Conservation (phyloP, 306 rosid species). For the Glycine tomentella region DNA sequence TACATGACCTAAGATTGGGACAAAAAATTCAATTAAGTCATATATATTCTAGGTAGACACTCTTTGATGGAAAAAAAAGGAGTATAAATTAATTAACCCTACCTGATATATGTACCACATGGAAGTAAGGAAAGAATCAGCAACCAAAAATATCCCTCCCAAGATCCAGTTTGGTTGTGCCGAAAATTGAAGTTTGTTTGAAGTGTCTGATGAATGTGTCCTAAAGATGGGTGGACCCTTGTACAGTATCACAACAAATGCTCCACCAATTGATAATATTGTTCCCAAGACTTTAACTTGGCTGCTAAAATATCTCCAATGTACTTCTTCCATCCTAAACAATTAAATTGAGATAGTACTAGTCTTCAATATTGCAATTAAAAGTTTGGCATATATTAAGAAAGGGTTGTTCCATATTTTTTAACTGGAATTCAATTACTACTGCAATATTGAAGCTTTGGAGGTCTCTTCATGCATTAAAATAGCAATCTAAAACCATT, state of each 20-base stretch:
- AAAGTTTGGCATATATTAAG: not conserved
- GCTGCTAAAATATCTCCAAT: constrained; percentile 52
- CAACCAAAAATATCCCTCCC: constrained; percentile 51
- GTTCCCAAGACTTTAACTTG: constrained; percentile 59
- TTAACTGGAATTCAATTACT: too few relatives aligned
- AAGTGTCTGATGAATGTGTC: not conserved
- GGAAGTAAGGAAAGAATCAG: constrained; percentile 41
- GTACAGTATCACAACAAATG: constrained; percentile 30
- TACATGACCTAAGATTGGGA: too few relatives aligned
- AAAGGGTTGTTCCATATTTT: too few relatives aligned
- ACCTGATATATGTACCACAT: constrained; percentile 61
- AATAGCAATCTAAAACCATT: not conserved
- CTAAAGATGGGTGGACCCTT: constrained; percentile 53
- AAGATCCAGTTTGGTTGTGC: constrained; percentile 47
- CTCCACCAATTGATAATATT: constrained; percentile 54
- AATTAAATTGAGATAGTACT: constrained; percentile 3
- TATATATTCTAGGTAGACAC: too few relatives aligned
- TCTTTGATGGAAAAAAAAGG: too few relatives aligned
- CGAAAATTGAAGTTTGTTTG: constrained; percentile 17
- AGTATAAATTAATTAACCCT: not conserved
- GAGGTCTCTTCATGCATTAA: not conserved
- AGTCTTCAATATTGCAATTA: not conserved
- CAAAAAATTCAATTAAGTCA: too few relatives aligned
- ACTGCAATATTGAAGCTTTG: not conserved
- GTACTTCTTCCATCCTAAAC: constrained; percentile 58